Evolutionary conservation across 768 basidiomycete genomes (phyloP).

Genomic region (Serendipita vermifera): DNA sequence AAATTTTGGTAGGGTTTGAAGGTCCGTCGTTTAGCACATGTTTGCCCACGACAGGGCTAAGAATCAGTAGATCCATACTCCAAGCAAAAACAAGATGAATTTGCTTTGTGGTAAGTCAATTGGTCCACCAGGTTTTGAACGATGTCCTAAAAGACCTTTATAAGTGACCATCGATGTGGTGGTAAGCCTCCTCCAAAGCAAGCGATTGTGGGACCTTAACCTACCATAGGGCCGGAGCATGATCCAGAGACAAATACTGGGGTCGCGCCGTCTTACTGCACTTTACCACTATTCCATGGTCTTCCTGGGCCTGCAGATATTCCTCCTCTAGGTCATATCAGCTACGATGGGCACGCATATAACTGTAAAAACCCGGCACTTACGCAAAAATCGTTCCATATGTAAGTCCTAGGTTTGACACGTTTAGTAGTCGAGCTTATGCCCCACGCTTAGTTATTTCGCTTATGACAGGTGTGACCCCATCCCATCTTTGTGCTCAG

Average conservation of each 20-base stretch:
- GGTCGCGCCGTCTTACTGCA: constrained; percentile 41
- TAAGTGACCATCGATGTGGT: not conserved
- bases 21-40: not conserved
- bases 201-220: not conserved
- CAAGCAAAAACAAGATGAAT: constrained; percentile 40
- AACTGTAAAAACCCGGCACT: constrained; percentile 40
- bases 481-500: not conserved
- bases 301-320: constrained; percentile 22
- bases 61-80: constrained; percentile 58
- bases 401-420: constrained; percentile 29
- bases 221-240: constrained; percentile 37
- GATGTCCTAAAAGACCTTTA: not conserved
- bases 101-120: constrained; percentile 37
- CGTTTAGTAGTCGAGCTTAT: not conserved
- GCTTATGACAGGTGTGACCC: constrained; percentile 33
- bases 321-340: constrained; percentile 35
- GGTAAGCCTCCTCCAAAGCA: not conserved
- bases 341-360: constrained; percentile 45
- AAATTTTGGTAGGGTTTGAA: constrained; percentile 29
- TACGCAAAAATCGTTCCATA: constrained; percentile 35
- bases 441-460: constrained; percentile 33
- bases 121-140: not conserved
- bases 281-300: constrained; percentile 41
- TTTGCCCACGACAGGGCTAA: no score
- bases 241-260: constrained; percentile 25